Percentiles rank a stretch among this genome's conserved stretches.
Conservation (phyloP, 345 rosid genomes). For the Eucalyptus urophylla region DNA sequence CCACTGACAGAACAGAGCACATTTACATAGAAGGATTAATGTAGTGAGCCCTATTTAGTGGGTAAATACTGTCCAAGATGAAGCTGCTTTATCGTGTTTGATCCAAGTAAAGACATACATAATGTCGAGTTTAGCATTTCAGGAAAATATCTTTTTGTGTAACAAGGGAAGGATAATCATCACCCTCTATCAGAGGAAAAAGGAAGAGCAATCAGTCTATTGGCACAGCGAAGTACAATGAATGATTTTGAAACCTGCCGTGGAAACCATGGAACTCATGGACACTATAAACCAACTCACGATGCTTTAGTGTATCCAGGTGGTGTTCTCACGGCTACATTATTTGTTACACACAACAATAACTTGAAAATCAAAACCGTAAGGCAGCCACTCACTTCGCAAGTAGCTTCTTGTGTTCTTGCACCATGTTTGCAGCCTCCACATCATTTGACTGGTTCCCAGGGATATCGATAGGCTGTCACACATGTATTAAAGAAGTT, state of each 20-base stretch:
- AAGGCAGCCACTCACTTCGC: slow-evolving; percentile 36
- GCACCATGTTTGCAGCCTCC: slow-evolving; percentile 34
- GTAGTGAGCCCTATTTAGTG: not conserved
- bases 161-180: not conserved
- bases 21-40: not conserved
- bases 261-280: not conserved
- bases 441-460: not conserved
- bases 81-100: not conserved
- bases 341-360: not conserved
- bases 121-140: not conserved
- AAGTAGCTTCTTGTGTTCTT: slow-evolving; percentile 52
- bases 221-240: not conserved
- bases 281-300: not conserved
- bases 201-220: not conserved
- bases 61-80: not conserved
- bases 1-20: not conserved
- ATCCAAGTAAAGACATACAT: not conserved
- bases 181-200: not conserved
- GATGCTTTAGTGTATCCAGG: not conserved
- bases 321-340: not conserved
- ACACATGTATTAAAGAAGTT: not conserved
- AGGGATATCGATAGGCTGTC: not conserved
- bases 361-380: not conserved
- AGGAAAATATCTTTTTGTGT: not conserved
- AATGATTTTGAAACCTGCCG: not conserved